A percentile compares a stretch with the other conserved stretches of the same genome.
These are phyloP conservation scores for Wickerhamiella spandovensis DNA, from an alignment of 805 yeast genomes.

Conservation along the genomic window DNA sequence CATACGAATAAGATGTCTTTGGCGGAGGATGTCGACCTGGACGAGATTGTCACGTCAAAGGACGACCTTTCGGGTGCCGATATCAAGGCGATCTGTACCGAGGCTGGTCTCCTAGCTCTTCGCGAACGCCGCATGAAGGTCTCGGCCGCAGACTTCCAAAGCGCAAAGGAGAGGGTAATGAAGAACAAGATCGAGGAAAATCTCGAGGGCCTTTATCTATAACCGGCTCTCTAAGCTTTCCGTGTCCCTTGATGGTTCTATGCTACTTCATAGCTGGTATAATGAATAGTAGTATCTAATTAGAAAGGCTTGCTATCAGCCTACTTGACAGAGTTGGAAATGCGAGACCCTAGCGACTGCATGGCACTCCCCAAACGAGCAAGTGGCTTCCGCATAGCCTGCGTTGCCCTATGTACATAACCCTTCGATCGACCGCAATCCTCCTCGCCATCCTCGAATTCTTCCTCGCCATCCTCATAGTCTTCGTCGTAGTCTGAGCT, in stretches of 20 bases:
- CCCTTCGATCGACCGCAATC: background rate
- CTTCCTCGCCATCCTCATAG: background rate
- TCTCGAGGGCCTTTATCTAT: conserved; percentile 82
- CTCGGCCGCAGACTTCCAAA: conserved; percentile 81
- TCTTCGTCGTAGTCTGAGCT: background rate
- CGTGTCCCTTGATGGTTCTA: too few relatives aligned
- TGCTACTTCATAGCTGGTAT: background rate
- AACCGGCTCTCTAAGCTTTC: too few relatives aligned
- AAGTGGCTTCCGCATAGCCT: background rate
- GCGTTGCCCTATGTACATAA: background rate
- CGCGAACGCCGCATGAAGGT: conserved; percentile 98
- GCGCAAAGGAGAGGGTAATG: conserved; percentile 88
- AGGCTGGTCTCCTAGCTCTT: conserved; percentile 88
- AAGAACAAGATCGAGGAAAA: conserved; percentile 95
- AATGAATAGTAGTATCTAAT: background rate
- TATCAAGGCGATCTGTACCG: conserved; percentile 94
- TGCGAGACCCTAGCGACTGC: background rate
- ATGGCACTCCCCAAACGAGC: background rate
- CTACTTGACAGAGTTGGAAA: background rate
- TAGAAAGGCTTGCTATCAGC: background rate
- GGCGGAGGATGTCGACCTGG: conserved; percentile 76
- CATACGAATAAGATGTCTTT: conserved; percentile 91
- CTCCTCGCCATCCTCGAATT: background rate
- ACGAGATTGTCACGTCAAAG: conserved; percentile 76
- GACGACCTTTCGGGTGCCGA: conserved; percentile 96